phyloP scores from a whole-genome alignment of 2,329 filamentous ascomycete species.

The Colletotrichum abscissum region DNA sequence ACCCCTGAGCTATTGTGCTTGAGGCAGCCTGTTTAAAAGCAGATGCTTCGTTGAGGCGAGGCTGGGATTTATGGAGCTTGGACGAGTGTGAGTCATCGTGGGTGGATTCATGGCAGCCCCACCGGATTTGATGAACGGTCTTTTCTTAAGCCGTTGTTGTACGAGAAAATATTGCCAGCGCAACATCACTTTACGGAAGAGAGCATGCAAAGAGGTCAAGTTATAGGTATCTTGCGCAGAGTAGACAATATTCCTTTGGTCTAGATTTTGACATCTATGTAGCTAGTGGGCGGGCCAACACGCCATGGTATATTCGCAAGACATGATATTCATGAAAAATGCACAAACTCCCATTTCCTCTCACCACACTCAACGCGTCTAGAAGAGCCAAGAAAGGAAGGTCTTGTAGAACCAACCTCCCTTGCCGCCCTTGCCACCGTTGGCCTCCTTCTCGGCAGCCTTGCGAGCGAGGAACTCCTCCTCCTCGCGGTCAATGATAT shows the following conservation, averaged over 20 bases:
- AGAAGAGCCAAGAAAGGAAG: conserved; percentile 39
- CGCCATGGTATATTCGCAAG: conserved; percentile 35
- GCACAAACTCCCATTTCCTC: not conserved
- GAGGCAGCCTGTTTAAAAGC: not conserved
- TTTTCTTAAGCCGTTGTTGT: conserved; percentile 11
- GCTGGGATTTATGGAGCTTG: not conserved
- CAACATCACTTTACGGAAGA: not conserved
- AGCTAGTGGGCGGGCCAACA: conserved; percentile 26
- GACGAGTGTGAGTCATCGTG: not conserved
- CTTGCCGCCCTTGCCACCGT: conserved; percentile 39
- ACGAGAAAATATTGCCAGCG: not conserved
- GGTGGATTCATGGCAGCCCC: not conserved
- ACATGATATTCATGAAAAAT: conserved; percentile 30
- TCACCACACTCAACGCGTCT: not conserved
- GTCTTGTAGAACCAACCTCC: conserved; percentile 43
- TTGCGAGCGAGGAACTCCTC: conserved; percentile 72
- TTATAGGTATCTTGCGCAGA: not conserved
- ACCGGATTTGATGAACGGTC: not conserved
- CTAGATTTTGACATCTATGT: conserved; percentile 29
- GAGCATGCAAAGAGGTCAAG: too few relatives aligned
- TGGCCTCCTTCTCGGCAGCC: conserved; percentile 46
- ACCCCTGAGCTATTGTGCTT: conserved; percentile 36
- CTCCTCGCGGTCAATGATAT: conserved; percentile 79
- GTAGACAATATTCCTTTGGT: conserved; percentile 18
- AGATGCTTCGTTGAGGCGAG: fast-evolving